Conservation (phyloP, 1,284 basidiomycete species). For the Cryptococcus wingfieldii region DNA sequence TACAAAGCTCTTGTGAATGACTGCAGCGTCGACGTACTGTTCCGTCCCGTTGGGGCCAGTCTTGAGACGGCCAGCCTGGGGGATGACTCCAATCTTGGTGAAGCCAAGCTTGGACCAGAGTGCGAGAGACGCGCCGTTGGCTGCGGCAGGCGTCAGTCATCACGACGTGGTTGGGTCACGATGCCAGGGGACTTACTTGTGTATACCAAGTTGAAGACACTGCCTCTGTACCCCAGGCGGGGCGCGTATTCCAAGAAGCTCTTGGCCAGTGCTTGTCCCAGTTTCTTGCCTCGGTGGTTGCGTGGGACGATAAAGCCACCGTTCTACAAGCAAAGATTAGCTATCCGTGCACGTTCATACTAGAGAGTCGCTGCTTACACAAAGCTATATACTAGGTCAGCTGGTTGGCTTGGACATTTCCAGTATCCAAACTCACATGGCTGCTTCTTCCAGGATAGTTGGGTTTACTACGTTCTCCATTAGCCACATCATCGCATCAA, state of each 20-base stretch:
- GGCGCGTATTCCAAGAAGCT: conserved; percentile 81
- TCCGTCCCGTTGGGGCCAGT: conserved; percentile 62
- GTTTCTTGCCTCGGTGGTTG: conserved; percentile 61
- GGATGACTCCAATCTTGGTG: conserved; percentile 74
- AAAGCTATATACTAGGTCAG: conserved; percentile 19
- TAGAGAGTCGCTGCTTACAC: conserved; percentile 9
- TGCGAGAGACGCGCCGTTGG: conserved; percentile 55
- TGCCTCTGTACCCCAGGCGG: conserved; percentile 65
- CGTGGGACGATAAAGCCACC: conserved; percentile 82
- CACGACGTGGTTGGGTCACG: background rate
- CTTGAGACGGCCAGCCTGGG: conserved; percentile 73
- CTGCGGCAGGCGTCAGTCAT: conserved; percentile 40
- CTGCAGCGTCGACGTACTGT: conserved; percentile 81
- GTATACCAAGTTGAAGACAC: conserved; percentile 92
- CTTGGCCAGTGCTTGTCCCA: conserved; percentile 69
- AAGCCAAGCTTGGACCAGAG: conserved; percentile 87
- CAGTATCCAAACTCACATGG: conserved; percentile 60
- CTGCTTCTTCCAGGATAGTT: conserved; percentile 91
- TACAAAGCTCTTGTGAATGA: conserved; percentile 78
- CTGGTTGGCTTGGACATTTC: background rate
- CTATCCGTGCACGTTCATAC: background rate
- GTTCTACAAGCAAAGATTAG: conserved; percentile 25
- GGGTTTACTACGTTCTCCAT: conserved; percentile 63
- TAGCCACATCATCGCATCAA: background rate
- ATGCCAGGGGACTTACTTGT: conserved; percentile 55